Percentiles rank a stretch among this genome's conserved stretches.
phyloP scores from a whole-genome alignment of 768 basidiomycete species.

The Lentinus brumalis region DNA sequence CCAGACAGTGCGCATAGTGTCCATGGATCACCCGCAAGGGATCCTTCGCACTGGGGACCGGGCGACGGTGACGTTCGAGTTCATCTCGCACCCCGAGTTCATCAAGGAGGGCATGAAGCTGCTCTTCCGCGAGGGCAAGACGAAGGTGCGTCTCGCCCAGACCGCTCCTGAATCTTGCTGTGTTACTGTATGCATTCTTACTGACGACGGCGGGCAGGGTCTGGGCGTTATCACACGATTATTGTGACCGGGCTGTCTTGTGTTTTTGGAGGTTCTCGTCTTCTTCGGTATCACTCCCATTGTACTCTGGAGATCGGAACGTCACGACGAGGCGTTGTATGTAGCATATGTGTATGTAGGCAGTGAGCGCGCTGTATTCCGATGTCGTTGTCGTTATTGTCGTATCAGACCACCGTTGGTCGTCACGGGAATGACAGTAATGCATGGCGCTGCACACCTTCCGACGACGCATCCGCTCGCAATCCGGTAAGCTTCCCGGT shows the following conservation, averaged over 20 bases:
- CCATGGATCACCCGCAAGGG: conserved; percentile 87
- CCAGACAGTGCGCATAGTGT: conserved; percentile 90
- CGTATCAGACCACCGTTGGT: neutral
- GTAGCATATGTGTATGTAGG: conserved; percentile 5
- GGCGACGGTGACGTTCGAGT: conserved; percentile 93
- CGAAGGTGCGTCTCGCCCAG: conserved; percentile 60
- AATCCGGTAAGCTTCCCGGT: too few species aligned
- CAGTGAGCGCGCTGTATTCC: conserved; percentile 5
- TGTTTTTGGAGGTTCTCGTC: neutral
- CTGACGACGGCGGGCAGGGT: conserved; percentile 45
- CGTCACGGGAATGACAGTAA: neutral
- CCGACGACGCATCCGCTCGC: too few species aligned
- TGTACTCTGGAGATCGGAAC: neutral
- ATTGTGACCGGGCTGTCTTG: conserved; percentile 35
- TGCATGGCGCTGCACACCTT: too few species aligned
- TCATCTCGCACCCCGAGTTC: conserved; percentile 89
- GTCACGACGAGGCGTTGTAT: neutral
- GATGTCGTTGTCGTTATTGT: neutral
- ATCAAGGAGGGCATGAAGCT: conserved; percentile 93
- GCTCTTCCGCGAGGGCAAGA: conserved; percentile 93
- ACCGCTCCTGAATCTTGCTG: neutral
- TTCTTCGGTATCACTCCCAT: neutral
- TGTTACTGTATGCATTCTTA: conserved; percentile 10
- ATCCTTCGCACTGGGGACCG: conserved; percentile 93
- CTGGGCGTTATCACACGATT: conserved; percentile 76